A percentile compares a stretch with the other conserved stretches of the same genome.
These are phyloP conservation scores for Pseudozyma tsukubaensis DNA, from an alignment of 1,284 basidiomycete species.

Conservation along the genomic window DNA sequence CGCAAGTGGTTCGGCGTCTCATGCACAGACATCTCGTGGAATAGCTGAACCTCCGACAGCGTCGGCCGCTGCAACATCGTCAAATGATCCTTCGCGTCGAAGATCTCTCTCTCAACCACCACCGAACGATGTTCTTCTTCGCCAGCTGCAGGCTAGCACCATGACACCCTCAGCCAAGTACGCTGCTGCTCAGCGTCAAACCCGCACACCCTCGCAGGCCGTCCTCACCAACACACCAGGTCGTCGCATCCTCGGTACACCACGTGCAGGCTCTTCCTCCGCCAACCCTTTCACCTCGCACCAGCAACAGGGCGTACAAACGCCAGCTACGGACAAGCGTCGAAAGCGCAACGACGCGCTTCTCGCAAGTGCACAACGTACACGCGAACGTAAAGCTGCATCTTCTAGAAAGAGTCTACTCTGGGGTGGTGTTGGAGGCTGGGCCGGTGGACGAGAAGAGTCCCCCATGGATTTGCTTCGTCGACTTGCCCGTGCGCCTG, in stretches of 20 bases:
- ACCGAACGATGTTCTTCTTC: conserved; percentile 43
- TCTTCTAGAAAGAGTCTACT: conserved; percentile 36
- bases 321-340: conserved; percentile 47
- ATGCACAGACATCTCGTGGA: conserved; percentile 1
- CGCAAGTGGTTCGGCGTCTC: conserved; percentile 8
- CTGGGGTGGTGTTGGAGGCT: conserved; percentile 50
- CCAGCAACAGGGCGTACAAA: conserved; percentile 32
- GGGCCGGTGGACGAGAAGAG: conserved; percentile 53
- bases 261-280: conserved; percentile 24
- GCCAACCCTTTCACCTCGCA: conserved; percentile 15
- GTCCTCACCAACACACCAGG: conserved; percentile 29
- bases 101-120: conserved; percentile 50
- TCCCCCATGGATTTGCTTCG: conserved; percentile 51
- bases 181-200: conserved; percentile 17
- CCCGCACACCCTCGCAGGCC: conserved; percentile 29
- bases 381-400: conserved; percentile 22
- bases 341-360: conserved; percentile 49
- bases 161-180: conserved; percentile 36
- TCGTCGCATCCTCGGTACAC: conserved; percentile 38
- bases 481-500: conserved; percentile 44
- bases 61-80: background rate
- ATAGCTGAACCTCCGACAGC: conserved; percentile 2
- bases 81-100: conserved; percentile 20
- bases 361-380: conserved; percentile 41
- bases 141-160: conserved; percentile 33